Evolutionary conservation across 2,329 filamentous ascomycete species (phyloP).

Genomic region (Alternaria solani): DNA sequence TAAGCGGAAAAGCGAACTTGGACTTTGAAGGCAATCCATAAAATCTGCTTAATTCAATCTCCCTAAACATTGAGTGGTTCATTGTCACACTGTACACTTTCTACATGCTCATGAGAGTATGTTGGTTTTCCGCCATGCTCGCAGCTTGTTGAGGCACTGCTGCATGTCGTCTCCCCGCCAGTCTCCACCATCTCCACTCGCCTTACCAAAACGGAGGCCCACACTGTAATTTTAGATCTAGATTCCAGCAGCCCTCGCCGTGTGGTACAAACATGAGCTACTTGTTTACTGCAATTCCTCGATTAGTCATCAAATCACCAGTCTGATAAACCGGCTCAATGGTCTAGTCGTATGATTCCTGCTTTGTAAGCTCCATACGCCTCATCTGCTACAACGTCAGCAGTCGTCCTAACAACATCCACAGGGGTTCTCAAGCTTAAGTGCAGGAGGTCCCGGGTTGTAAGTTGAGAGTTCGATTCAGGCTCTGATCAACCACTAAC

Average conservation of each 20-base stretch:
- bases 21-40: conserved; percentile 1
- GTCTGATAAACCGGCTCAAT: background rate
- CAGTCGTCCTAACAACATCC: background rate
- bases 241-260: too few relatives aligned
- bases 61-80: background rate
- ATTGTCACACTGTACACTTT: too few relatives aligned
- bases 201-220: background rate
- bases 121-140: background rate
- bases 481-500: conserved; percentile 1
- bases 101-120: too few relatives aligned
- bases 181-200: conserved; percentile 8
- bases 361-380: conserved; percentile 29
- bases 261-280: too few relatives aligned
- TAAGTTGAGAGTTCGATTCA: background rate
- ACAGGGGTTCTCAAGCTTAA: conserved; percentile 1
- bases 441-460: conserved; percentile 40
- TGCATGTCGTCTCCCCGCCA: background rate
- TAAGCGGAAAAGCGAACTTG: conserved; percentile 8
- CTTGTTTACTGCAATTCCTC: background rate
- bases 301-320: background rate
- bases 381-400: background rate
- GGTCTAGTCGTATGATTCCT: conserved; percentile 43
- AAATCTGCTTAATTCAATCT: background rate
- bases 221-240: background rate
- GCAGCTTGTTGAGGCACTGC: background rate